Evolutionary conservation across 371 early-diverging fungal genomes (phyloP), one percentile per base, ranked within the genome.

Genomic region (Mortierella sp.): DNA sequence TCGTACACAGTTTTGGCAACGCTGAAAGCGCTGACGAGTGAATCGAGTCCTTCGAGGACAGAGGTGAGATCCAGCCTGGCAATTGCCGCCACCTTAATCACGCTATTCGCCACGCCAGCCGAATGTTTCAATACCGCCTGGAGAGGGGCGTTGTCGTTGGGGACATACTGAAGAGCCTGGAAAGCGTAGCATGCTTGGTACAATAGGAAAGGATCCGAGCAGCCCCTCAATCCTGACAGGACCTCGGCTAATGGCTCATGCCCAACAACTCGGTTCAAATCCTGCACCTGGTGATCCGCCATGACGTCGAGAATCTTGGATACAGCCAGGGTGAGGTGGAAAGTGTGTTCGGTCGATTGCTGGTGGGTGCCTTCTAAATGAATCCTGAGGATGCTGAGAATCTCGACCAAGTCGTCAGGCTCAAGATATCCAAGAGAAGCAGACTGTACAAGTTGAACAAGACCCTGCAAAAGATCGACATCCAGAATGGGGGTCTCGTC

Each of bases 121-220:
- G 73, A n/a, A 24, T 31, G 54, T 34, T 55, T n/a, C 55, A 72
- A 3, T 28, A 72, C 34, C 0, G 50, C 50, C 19, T 72, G 73
- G 9, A 48, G 73, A 34, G 19, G 7, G 3, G 73, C 34, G 1
- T 72, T 55, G 19, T 72, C 55, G 54, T 72, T 21, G 0, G 73
- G 52, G 19, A 72, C 34, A 28, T 52, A 54, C 54, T 52, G 73
- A 8, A 72, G 73, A 8, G 54, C 73, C 26, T 72, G 73, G 9
- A 52, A 52, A 8, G 73, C 73, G 21, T 72, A 72, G 6, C 24
- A 28, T 0, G 54, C 73, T 16, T 72, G 73, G 34, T 52, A 54
- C 52, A 31, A 3, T 3, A 72, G 21, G 50, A 11, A 52, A 6
- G 73, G 73, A 19, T 72, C 55, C 1, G 73, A 34, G 73, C 34